Conservation (phyloP, 441 rosid genomes). For the Mallotus japonicus region DNA sequence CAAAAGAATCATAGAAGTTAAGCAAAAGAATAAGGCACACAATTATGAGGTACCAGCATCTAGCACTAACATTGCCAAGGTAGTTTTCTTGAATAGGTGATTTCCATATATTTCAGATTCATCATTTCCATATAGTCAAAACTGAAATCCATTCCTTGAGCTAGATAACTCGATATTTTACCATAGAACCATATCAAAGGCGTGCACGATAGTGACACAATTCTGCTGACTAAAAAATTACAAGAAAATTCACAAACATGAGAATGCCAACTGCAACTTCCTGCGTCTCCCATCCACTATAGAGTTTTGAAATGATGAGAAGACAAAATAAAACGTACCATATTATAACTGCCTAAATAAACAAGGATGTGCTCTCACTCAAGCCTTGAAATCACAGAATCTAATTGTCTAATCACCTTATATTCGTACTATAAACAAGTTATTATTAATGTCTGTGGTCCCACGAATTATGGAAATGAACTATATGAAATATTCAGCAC, state of each 20-base stretch:
- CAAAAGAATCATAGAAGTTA: background rate
- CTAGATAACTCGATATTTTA: background rate
- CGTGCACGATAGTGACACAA: background rate
- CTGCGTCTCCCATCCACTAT: background rate
- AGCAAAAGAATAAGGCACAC: background rate
- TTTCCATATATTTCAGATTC: background rate
- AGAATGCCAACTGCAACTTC: background rate
- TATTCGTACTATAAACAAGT: background rate
- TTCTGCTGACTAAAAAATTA: background rate
- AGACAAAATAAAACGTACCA: background rate
- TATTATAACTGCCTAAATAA: background rate
- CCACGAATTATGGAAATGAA: background rate
- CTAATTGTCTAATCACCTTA: background rate
- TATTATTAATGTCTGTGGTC: background rate
- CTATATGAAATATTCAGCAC: no score
- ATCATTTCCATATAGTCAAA: background rate
- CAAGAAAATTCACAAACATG: slow-evolving; percentile 3
- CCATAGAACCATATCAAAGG: background rate
- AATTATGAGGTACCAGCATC: background rate
- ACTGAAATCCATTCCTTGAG: background rate
- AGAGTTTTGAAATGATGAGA: background rate
- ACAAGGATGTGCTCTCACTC: background rate
- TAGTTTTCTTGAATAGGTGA: background rate
- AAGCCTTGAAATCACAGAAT: background rate
- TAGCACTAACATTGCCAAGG: background rate